Conservation (phyloP, 495 filamentous ascomycete species). For the Schizothecium vesticola region DNA sequence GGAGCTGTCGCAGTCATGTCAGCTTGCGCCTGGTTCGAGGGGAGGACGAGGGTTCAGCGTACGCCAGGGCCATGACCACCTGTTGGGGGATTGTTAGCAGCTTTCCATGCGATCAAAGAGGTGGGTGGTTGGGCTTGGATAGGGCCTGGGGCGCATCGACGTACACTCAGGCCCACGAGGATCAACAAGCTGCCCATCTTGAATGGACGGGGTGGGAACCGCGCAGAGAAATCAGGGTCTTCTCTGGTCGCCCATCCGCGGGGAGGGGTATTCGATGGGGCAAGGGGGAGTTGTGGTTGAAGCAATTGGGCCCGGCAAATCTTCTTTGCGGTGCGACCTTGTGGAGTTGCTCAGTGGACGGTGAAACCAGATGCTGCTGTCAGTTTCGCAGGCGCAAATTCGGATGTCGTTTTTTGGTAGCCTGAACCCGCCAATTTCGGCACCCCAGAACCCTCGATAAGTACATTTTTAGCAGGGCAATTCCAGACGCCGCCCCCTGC, state of each 20-base stretch:
- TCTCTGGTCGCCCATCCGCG: background rate
- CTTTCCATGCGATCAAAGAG: conserved; percentile 3
- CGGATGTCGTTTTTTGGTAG: too few species aligned
- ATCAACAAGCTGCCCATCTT: conserved; percentile 76
- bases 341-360: background rate
- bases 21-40: conserved; percentile 22
- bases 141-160: conserved; percentile 5
- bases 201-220: background rate
- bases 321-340: background rate
- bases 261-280: background rate
- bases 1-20: conserved; percentile 54
- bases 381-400: background rate
- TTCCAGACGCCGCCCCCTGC: too few species aligned
- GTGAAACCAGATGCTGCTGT: background rate
- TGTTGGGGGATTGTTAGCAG: conserved; percentile 22
- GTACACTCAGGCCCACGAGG: conserved; percentile 66
- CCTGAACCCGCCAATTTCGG: too few species aligned
- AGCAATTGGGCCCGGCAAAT: background rate
- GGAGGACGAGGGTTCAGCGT: conserved; percentile 32
- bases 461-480: too few species aligned
- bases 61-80: conserved; percentile 94
- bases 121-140: background rate
- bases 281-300: background rate
- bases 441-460: too few species aligned
- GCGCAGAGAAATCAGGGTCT: background rate